Conservation (phyloP, 2,329 filamentous ascomycete genomes). For the Neonectria magnoliae region DNA sequence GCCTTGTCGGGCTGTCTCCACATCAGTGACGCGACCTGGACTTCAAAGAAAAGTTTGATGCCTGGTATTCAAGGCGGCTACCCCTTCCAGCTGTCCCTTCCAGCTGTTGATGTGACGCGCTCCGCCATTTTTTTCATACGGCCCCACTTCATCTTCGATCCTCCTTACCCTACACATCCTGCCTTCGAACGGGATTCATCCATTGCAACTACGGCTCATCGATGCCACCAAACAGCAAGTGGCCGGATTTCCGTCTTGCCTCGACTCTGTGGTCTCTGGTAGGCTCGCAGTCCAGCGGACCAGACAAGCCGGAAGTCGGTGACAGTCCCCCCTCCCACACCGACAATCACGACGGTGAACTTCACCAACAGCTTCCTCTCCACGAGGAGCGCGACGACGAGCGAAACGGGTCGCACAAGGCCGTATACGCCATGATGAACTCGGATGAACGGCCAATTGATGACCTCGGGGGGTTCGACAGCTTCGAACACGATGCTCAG, state of each 20-base stretch:
- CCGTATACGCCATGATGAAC: constrained; percentile 36
- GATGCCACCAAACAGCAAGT: constrained; percentile 47
- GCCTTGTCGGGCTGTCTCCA: neutral
- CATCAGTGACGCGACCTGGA: neutral
- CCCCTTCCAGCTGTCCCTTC: too few relatives aligned
- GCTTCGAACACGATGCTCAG: constrained; percentile 39
- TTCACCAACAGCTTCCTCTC: constrained; percentile 28
- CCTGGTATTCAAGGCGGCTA: constrained; percentile 37
- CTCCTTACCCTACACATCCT: constrained; percentile 41
- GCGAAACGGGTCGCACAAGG: constrained; percentile 25
- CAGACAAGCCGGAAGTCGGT: constrained; percentile 36
- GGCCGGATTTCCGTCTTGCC: constrained; percentile 47
- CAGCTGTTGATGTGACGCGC: constrained; percentile 30
- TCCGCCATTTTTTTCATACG: constrained; percentile 40
- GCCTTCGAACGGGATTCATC: constrained; percentile 30
- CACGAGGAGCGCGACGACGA: constrained; percentile 31
- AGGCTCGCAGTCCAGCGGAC: constrained; percentile 41
- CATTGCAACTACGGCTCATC: constrained; percentile 30
- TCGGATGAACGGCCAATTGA: constrained; percentile 37
- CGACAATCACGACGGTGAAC: constrained; percentile 30
- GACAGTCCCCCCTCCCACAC: constrained; percentile 27
- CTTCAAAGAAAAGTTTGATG: constrained; percentile 9
- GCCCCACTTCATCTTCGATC: constrained; percentile 41
- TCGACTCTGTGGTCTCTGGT: constrained; percentile 45
- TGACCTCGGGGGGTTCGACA: constrained; percentile 40